phyloP scores from a whole-genome alignment of 495 filamentous ascomycete genomes.

The Jackrogersella multiformis region DNA sequence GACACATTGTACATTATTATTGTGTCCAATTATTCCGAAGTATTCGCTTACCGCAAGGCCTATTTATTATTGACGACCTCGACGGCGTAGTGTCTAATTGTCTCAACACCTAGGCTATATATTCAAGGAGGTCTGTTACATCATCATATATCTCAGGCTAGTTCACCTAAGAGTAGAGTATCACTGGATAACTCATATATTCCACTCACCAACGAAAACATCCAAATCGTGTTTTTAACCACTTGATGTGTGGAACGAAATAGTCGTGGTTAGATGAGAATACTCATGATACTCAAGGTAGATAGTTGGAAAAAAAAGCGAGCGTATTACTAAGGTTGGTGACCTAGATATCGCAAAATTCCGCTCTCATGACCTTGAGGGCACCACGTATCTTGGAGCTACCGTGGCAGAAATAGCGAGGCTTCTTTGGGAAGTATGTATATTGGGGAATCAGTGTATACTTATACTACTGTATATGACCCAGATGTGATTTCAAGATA shows the following conservation, averaged over 20 bases:
- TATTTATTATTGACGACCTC: neutral
- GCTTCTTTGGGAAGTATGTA: neutral
- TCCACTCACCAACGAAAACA: neutral
- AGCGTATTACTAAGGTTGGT: neutral
- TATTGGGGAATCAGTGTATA: conserved; percentile 8
- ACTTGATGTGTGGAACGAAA: neutral
- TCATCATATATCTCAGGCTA: neutral
- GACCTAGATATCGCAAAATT: neutral
- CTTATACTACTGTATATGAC: conserved; percentile 14
- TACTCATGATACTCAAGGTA: neutral
- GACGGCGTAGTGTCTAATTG: neutral
- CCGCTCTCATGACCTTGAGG: neutral
- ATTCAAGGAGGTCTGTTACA: neutral
- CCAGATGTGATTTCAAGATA: neutral
- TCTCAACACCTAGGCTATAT: neutral
- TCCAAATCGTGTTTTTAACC: neutral
- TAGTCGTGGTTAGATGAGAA: neutral
- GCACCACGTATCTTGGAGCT: neutral
- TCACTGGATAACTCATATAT: neutral
- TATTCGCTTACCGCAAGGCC: neutral
- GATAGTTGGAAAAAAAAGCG: neutral
- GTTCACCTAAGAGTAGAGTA: neutral
- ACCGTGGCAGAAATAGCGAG: neutral
- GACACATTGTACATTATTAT: neutral
- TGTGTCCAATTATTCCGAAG: neutral